Evolutionary conservation across 2,329 filamentous ascomycete genomes (phyloP), one percentile per base, ranked within the genome.

Genomic region (Colletotrichum tofieldiae): DNA sequence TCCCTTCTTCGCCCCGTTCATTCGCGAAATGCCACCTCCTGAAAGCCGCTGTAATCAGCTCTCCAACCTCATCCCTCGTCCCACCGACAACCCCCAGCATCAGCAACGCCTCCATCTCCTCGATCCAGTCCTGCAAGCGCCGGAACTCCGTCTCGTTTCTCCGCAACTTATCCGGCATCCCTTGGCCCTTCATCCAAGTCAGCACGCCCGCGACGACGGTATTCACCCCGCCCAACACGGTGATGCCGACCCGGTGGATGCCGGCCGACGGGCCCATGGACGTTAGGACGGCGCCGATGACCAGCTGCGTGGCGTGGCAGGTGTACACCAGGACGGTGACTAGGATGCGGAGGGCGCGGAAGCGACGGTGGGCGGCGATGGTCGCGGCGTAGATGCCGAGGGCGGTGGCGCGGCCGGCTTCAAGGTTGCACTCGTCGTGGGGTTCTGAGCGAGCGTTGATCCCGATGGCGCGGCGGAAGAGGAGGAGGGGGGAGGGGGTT

Each of bases 141-240:
- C 84, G 78, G 75, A 86, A 86, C 54, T 84, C 84, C 20, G 84
- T 80, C 47, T 84, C 83, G 68, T 88, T 84, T 62, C 85, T 84
- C 51, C 84, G 80, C 23, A 88, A 72, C 20, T 84, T 77, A 74
- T 86, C 84, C 0, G 86, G 86, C 63, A 88, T 75, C 0, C 86
- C 87, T 52, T 86, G 86, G 5, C 86, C 85, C 76, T 87, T 88
- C 58, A 88, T 77, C 9, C 88, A 84, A 0, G 90, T 90, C 26
- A 93, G 79, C 1, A 91, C 81, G 20, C 91, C 91, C 1, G 91
- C 91, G 7, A 92, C 84, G 4, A 91, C 80, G 3, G 90, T 92
- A 76, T 93, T 93, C 14, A 89, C 78, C 1, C 90, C 90, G 3
- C 91, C 91, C 1, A 93, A 81, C 0, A 88, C 79, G 12, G 89